phyloP scores from a whole-genome alignment of 2,329 filamentous ascomycete genomes.

The Phoma sp. region DNA sequence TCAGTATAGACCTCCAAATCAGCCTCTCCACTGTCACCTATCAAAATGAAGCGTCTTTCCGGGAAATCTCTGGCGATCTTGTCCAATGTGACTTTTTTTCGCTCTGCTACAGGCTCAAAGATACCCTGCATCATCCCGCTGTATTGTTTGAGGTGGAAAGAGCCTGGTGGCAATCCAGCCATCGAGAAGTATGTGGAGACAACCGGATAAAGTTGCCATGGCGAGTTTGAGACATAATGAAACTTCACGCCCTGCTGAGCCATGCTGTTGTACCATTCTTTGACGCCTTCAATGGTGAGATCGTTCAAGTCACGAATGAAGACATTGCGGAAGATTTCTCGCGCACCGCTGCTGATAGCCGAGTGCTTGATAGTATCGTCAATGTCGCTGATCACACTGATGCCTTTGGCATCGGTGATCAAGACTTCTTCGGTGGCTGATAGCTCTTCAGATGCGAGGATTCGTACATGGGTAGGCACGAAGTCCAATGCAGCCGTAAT shows the following conservation, averaged over 20 bases:
- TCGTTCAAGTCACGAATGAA: constrained; percentile 87
- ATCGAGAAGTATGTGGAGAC: constrained; percentile 83
- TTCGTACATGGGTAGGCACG: constrained; percentile 84
- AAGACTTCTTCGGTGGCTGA: constrained; percentile 80
- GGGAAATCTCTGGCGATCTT: constrained; percentile 89
- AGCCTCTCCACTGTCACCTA: constrained; percentile 95
- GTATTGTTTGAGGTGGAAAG: constrained; percentile 95
- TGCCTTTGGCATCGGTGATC: constrained; percentile 76
- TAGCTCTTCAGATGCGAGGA: constrained; percentile 83
- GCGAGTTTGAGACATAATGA: constrained; percentile 99
- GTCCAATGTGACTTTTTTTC: constrained; percentile 88
- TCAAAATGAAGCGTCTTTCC: constrained; percentile 83
- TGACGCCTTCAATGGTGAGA: constrained; percentile 83
- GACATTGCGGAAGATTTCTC: constrained; percentile 95
- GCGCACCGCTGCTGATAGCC: constrained; percentile 82
- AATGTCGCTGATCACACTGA: constrained; percentile 96
- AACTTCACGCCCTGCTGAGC: constrained; percentile 81
- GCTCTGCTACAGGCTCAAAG: constrained; percentile 94
- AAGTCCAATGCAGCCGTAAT: constrained; percentile 84
- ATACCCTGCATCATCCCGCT: constrained; percentile 97
- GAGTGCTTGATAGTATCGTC: constrained; percentile 98
- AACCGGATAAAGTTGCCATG: constrained; percentile 95
- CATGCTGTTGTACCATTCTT: constrained; percentile 84
- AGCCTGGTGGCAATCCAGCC: constrained; percentile 82
- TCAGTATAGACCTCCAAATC: constrained; percentile 98